phyloP scores from a whole-genome alignment of 495 filamentous ascomycete species.

The Talaromyces trachyspermus region DNA sequence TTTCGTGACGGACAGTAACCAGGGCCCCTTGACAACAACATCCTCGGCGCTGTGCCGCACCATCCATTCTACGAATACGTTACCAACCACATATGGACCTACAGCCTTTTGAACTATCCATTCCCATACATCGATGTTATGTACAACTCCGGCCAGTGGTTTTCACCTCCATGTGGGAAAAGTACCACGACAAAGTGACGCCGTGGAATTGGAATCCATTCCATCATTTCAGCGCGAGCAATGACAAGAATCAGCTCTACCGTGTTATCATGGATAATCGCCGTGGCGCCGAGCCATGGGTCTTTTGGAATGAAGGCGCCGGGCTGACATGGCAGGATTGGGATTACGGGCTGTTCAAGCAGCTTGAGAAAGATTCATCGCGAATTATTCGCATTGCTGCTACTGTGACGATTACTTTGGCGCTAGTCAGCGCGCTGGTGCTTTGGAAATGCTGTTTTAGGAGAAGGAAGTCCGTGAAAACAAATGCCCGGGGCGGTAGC shows the following conservation, averaged over 20 bases:
- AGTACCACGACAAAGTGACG: constrained; percentile 10
- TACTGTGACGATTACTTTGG: not conserved
- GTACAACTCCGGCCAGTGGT: constrained; percentile 15
- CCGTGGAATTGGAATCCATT: not conserved
- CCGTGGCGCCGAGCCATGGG: constrained; percentile 26
- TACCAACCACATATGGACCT: constrained; percentile 11
- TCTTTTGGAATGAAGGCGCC: constrained; percentile 34
- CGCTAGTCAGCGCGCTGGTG: not conserved
- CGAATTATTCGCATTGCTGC: not conserved
- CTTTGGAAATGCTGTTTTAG: constrained; percentile 4
- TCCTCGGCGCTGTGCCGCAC: constrained; percentile 10
- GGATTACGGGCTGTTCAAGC: constrained; percentile 12
- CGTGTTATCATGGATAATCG: constrained; percentile 38
- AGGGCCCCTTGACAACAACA: constrained; percentile 15
- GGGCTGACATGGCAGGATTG: constrained; percentile 40
- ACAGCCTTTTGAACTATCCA: constrained; percentile 8
- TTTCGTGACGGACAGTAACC: constrained; percentile 12
- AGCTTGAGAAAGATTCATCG: constrained; percentile 1
- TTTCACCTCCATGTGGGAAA: constrained; percentile 16
- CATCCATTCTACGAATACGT: constrained; percentile 14
- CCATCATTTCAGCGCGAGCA: not conserved
- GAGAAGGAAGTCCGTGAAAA: not conserved
- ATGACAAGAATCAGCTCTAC: constrained; percentile 5
- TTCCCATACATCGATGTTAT: constrained; percentile 14
- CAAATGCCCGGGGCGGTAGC: not conserved